Percentiles rank a stretch among this genome's conserved stretches.
Conservation (phyloP, 768 basidiomycete genomes). For the Boletus rubropictus region DNA sequence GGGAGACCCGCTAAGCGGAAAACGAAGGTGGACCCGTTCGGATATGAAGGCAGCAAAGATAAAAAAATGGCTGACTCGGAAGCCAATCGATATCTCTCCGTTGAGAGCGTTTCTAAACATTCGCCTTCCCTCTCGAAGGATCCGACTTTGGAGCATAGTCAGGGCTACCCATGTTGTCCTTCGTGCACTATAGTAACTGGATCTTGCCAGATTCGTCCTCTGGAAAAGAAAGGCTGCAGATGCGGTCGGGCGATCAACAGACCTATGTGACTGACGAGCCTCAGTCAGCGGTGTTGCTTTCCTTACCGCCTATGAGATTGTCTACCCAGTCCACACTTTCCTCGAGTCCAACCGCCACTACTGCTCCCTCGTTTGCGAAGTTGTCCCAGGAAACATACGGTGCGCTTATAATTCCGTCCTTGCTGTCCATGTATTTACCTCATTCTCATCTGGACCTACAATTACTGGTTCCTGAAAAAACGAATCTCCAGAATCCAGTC, state of each 20-base stretch:
- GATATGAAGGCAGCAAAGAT: conserved; percentile 32
- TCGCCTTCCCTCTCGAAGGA: not conserved
- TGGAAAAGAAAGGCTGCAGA: conserved; percentile 5
- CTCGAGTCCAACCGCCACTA: not conserved
- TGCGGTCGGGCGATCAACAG: not conserved
- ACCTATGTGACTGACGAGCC: not conserved
- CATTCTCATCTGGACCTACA: conserved; percentile 8
- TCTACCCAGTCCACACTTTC: conserved; percentile 6
- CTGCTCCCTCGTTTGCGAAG: not conserved
- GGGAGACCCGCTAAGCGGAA: conserved; percentile 57
- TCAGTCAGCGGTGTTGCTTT: not conserved
- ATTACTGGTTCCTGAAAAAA: conserved; percentile 14
- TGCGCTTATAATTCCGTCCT: conserved; percentile 11
- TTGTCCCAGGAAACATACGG: conserved; percentile 12
- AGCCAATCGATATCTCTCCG: not conserved
- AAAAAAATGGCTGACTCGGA: conserved; percentile 38
- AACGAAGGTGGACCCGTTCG: conserved; percentile 53
- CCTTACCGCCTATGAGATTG: conserved; percentile 2
- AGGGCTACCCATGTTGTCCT: conserved; percentile 4
- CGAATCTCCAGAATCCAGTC: conserved; percentile 1
- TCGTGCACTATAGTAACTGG: not conserved
- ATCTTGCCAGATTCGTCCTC: conserved; percentile 5
- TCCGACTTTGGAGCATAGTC: conserved; percentile 4
- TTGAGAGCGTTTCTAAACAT: not conserved
- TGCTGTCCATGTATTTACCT: conserved; percentile 10